Evolutionary conservation across 164 flowering plant genomes (phyloP).

Genomic region (Hamamelis virginiana): DNA sequence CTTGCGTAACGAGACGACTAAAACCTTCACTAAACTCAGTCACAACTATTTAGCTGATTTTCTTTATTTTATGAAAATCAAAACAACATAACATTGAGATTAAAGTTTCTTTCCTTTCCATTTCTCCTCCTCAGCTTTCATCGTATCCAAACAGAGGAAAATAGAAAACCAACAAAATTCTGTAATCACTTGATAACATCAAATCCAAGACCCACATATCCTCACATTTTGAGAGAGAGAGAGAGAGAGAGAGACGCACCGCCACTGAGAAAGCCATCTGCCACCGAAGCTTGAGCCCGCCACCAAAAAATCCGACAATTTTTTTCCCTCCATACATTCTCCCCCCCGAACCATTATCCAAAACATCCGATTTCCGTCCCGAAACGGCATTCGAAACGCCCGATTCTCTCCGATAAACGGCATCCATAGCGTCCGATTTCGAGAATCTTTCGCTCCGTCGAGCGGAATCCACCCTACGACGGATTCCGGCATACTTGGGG

Average conservation of each 20-base stretch:
- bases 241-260: conserved; percentile 21
- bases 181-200: too few species aligned
- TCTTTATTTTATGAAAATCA: background rate
- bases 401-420: background rate
- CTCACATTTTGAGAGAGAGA: background rate
- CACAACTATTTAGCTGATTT: background rate
- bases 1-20: too few species aligned
- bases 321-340: conserved; percentile 8
- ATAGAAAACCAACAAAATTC: too few species aligned
- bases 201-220: background rate
- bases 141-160: background rate
- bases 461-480: conserved; percentile 27
- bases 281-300: conserved; percentile 36
- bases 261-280: conserved; percentile 29
- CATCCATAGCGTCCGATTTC: conserved; percentile 13
- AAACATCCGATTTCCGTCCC: conserved; percentile 1
- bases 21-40: too few species aligned
- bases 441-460: conserved; percentile 20
- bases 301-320: conserved; percentile 5
- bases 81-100: too few species aligned
- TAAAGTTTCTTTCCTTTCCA: too few species aligned
- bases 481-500: conserved; percentile 29
- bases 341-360: conserved; percentile 11
- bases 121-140: background rate
- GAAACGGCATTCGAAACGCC: background rate